Evolutionary conservation across 805 yeast species (phyloP).

Genomic region (Martiniozyma abietophila): DNA sequence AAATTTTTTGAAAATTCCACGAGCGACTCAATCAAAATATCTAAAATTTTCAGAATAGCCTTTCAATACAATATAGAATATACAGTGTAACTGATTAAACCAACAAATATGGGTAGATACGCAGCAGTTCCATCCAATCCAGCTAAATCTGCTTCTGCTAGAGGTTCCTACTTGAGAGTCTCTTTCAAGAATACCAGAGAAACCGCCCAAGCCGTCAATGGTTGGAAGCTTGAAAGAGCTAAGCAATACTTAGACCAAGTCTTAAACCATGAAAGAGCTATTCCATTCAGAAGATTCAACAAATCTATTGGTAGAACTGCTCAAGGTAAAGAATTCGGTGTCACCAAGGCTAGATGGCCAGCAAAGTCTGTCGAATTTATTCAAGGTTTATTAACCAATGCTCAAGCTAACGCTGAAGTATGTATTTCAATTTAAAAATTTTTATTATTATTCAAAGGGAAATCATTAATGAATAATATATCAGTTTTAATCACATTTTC

Average conservation of each 20-base stretch:
- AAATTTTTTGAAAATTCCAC: too few relatives aligned
- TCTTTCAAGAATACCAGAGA: conserved; percentile 99
- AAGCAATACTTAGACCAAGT: conserved; percentile 93
- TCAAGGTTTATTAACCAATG: conserved; percentile 91
- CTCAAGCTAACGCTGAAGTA: conserved; percentile 96
- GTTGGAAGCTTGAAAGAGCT: conserved; percentile 97
- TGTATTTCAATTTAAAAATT: conserved; percentile 21
- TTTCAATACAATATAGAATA: too few relatives aligned
- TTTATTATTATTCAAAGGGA: too few relatives aligned
- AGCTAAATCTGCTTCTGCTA: conserved; percentile 98
- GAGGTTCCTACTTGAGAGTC: conserved; percentile 98
- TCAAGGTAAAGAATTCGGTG: conserved; percentile 99
- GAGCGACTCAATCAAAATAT: conserved; percentile 2
- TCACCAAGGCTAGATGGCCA: conserved; percentile 99
- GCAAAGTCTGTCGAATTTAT: conserved; percentile 95
- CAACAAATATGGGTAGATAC: conserved; percentile 88
- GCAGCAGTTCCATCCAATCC: conserved; percentile 99
- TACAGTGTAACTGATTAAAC: conserved; percentile 7
- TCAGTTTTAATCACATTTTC: not conserved
- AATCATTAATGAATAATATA: not conserved
- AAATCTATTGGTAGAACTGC: conserved; percentile 97
- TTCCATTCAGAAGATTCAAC: conserved; percentile 98
- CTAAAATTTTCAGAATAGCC: too few relatives aligned
- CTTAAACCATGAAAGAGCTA: conserved; percentile 96
- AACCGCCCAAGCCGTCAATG: conserved; percentile 96